Percentiles rank a stretch among this genome's conserved stretches.
Conservation (phyloP, 1,284 basidiomycete genomes). For the Pisolithus thermaeus region DNA sequence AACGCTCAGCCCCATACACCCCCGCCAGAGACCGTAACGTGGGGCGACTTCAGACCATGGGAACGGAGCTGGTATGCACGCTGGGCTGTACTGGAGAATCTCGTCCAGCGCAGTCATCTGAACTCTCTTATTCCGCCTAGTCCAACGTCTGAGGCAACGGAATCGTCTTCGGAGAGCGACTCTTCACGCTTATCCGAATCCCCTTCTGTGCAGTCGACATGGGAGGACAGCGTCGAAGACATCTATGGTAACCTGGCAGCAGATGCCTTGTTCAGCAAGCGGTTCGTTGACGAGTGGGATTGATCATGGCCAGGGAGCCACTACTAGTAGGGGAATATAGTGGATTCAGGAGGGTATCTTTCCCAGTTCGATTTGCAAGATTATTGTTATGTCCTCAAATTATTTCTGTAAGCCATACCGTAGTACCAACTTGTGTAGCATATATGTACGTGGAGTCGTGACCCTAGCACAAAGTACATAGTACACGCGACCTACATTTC, state of each 20-base stretch:
- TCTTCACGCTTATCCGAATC: no score
- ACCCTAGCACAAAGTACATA: no score
- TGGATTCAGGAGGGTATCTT: background rate
- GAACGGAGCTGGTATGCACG: constrained; percentile 25
- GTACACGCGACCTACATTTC: no score
- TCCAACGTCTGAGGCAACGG: background rate
- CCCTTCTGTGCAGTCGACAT: no score
- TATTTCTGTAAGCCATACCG: no score
- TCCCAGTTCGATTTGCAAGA: no score
- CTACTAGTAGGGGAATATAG: background rate
- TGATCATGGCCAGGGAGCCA: background rate
- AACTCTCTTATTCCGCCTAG: background rate
- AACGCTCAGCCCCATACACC: no score
- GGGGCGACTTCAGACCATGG: constrained; percentile 18
- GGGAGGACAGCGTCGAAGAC: constrained; percentile 18
- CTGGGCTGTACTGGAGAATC: constrained; percentile 23
- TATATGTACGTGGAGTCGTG: no score
- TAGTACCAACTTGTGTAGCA: no score
- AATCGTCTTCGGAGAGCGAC: no score
- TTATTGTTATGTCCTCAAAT: no score
- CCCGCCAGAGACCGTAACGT: constrained; percentile 1
- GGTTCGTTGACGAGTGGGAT: background rate
- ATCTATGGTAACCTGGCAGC: constrained; percentile 23
- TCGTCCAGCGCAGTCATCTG: constrained; percentile 17
- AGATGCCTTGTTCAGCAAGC: constrained; percentile 13